Evolutionary conservation across 1,139 yeast species (phyloP).

Genomic region (Suzukiozyma palmioleophila): DNA sequence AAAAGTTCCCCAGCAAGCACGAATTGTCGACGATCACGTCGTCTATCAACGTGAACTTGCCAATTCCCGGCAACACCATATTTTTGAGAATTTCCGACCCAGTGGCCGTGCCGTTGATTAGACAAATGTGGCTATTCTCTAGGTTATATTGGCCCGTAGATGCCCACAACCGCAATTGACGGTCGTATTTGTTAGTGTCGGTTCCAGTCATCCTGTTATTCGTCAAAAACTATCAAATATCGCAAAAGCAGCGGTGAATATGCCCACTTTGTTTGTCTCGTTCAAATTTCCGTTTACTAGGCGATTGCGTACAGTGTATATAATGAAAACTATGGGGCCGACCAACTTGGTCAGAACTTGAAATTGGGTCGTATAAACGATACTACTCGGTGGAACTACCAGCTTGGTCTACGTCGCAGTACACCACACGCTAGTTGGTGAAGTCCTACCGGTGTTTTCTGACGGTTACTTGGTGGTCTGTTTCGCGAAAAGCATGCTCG

Average conservation of each 20-base stretch:
- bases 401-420: no score
- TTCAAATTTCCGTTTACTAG: background rate
- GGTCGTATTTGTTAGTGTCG: constrained; percentile 59
- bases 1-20: constrained; percentile 60
- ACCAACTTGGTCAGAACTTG: no score
- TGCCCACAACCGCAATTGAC: constrained; percentile 91
- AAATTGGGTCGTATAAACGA: no score
- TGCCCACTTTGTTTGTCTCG: constrained; percentile 2
- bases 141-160: constrained; percentile 65
- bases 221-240: no score
- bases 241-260: background rate
- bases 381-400: no score
- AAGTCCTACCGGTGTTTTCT: no score
- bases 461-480: no score
- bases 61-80: constrained; percentile 76
- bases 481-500: no score
- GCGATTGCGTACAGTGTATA: no score
- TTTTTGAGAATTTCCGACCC: constrained; percentile 76
- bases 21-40: constrained; percentile 30
- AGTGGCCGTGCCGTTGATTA: constrained; percentile 56
- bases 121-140: constrained; percentile 54
- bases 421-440: no score
- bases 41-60: constrained; percentile 61
- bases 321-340: no score
- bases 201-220: constrained; percentile 23